Conservation (phyloP, 2,329 filamentous ascomycete genomes). For the Cladosporium sp. region DNA sequence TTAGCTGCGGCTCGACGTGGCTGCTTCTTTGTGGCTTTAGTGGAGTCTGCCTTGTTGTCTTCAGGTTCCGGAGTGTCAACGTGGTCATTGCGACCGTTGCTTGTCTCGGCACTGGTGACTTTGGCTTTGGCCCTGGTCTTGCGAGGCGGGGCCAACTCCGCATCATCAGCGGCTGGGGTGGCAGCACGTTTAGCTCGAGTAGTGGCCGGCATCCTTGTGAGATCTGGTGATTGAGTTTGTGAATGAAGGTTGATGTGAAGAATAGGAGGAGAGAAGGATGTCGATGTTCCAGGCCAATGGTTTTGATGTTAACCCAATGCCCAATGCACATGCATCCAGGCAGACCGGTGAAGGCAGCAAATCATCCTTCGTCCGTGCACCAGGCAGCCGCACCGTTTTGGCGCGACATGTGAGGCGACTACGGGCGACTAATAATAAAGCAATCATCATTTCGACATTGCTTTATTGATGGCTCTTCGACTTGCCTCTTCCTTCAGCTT, state of each 20-base stretch:
- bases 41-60: not conserved
- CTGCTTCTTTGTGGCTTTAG: not conserved
- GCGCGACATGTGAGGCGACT: no score
- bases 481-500: no score
- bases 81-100: not conserved
- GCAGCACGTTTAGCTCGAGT: slow-evolving; percentile 9
- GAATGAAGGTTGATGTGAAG: not conserved
- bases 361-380: not conserved
- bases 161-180: not conserved
- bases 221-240: not conserved
- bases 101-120: not conserved
- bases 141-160: slow-evolving; percentile 4
- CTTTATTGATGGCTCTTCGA: no score
- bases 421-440: no score
- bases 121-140: slow-evolving; percentile 10
- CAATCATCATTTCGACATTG: no score
- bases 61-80: no score
- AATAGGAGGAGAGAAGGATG: not conserved
- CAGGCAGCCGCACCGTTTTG: not conserved
- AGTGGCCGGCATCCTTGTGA: not conserved
- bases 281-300: not conserved
- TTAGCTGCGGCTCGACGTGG: not conserved
- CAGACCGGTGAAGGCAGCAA: not conserved
- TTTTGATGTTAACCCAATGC: not conserved
- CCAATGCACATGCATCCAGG: not conserved